Evolutionary conservation across 345 rosid genomes (phyloP), one percentile per base, ranked within the genome.

Genomic region (Eucalyptus erythrocorys): DNA sequence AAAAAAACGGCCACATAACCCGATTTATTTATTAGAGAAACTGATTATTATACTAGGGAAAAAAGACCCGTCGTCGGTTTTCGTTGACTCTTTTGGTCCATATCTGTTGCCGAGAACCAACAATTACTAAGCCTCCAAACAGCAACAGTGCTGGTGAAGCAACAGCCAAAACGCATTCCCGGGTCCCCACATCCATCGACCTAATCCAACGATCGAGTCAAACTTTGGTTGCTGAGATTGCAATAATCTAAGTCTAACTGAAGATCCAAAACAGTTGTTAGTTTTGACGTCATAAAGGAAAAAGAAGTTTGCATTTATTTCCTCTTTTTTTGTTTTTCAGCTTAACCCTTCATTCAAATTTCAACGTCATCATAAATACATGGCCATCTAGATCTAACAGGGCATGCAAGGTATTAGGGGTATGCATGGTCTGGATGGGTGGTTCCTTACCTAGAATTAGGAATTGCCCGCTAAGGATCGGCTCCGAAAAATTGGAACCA

Each of bases 391-490:
- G 47, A 76, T 76, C 47, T 21, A 37, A 40, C 37, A 71, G 66
- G 66, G 3, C 66, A 10, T 26, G 66, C 11, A 27, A 51, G 57
- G 1, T 51, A 51, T 0, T 0, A 51, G 26, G 24, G 57, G 10
- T 51, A 5, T 51, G 57, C 26, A 51, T 51, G 10, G 0, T 51
- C 2, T 0, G 1, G 0, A 4, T 51, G 26, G 5, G 10, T 51
- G 26, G 24, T 21, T 51, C 10, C 0, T 51, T 1, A 10, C 57
- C 57, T 3, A 51, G 10, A 51, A 1, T 51, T 5, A 0, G 1
- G 10, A 51, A 51, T 0, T 0, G 10, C 0, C 2, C 1, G 0
- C 10, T 51, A 51, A 51, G 2, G 26, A 21, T 0, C 0, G 2
- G 57, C 26, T 51, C 1, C 0, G 1, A 21, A 51, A 51, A 51